Percentiles rank a stretch among this genome's conserved stretches.
Evolutionary conservation across 208 protist species (phyloP).

Genomic region (Crithidia sp.): DNA sequence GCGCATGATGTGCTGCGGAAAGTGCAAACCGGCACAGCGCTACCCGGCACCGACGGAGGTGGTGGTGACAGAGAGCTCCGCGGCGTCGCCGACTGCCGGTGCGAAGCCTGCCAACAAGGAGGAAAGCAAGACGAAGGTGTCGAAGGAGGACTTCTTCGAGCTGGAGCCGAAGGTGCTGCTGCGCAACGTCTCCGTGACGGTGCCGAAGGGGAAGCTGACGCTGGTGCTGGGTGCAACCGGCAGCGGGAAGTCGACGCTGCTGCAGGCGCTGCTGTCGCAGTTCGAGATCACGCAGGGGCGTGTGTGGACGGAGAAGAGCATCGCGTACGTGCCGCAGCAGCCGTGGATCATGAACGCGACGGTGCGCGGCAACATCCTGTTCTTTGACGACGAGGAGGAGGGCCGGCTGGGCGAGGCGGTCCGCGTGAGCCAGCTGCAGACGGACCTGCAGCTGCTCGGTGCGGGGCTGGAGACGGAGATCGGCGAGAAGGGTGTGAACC

Average conservation of each 20-base stretch:
- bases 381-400: slow-evolving; percentile 66
- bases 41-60: neutral
- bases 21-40: slow-evolving; percentile 18
- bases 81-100: neutral
- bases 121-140: neutral
- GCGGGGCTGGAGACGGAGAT: slow-evolving; percentile 44
- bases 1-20: slow-evolving; percentile 38
- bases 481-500: slow-evolving; percentile 43
- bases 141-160: slow-evolving; percentile 35
- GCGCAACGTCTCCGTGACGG: slow-evolving; percentile 34
- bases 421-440: slow-evolving; percentile 52
- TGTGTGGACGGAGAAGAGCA: slow-evolving; percentile 29
- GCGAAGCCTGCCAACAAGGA: neutral
- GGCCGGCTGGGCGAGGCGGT: slow-evolving; percentile 36
- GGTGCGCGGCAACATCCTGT: slow-evolving; percentile 91
- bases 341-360: slow-evolving; percentile 92
- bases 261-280: slow-evolving; percentile 44
- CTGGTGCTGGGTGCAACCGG: slow-evolving; percentile 75
- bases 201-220: slow-evolving; percentile 63
- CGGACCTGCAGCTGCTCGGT: slow-evolving; percentile 72
- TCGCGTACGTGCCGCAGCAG: slow-evolving; percentile 91
- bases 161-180: slow-evolving; percentile 46
- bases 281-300: slow-evolving; percentile 36
- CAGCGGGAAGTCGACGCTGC: slow-evolving; percentile 74
- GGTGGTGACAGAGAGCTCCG: no score